Evolutionary conservation across 2,329 filamentous ascomycete genomes (phyloP).

Genomic region (Calonectria ilicicola): DNA sequence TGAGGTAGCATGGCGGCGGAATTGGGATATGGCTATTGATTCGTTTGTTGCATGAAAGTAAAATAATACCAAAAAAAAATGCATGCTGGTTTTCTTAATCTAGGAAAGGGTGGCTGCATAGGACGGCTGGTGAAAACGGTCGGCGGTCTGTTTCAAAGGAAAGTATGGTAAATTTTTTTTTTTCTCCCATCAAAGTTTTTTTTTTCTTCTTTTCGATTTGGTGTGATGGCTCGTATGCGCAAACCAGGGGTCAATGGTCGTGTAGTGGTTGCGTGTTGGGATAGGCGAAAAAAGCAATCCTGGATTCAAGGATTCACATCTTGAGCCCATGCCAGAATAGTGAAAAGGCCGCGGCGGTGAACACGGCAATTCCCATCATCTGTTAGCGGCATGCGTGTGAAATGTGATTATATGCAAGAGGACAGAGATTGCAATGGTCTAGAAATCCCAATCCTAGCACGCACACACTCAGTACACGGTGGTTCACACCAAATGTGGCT

Average conservation of each 20-base stretch:
- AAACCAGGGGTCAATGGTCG: neutral
- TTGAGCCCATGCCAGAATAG: neutral
- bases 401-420: neutral
- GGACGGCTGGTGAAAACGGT: neutral
- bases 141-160: neutral
- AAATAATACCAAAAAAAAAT: neutral
- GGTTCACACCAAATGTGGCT: conserved; percentile 12
- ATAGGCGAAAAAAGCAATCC: neutral
- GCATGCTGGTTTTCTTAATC: neutral
- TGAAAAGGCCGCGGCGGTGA: neutral
- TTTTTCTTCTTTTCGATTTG: neutral
- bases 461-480: neutral
- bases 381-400: conserved; percentile 4
- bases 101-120: neutral
- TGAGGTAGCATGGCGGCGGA: conserved; percentile 2
- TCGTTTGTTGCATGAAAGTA: neutral
- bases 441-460: neutral
- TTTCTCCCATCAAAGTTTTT: neutral
- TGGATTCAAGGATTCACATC: neutral
- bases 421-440: neutral
- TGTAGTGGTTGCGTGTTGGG: conserved; percentile 5
- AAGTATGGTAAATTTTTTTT: neutral
- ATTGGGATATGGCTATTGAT: neutral
- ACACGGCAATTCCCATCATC: neutral
- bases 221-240: neutral